A percentile compares a stretch with the other conserved stretches of the same genome.
These are phyloP conservation scores for Streptanthus diversifolius DNA, from an alignment of 345 rosid genomes.

Conservation along the genomic window DNA sequence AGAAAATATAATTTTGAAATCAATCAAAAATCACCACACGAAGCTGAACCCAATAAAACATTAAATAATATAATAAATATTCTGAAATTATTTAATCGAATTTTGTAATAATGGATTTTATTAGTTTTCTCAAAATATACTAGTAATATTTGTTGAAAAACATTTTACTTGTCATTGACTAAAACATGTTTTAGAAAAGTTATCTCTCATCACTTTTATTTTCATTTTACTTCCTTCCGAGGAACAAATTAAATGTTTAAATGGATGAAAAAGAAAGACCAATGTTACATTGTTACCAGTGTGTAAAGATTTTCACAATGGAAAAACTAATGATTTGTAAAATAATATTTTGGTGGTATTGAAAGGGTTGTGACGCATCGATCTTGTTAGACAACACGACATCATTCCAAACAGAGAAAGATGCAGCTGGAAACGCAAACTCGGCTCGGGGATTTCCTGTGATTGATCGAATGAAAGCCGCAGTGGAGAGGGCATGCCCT, in stretches of 20 bases:
- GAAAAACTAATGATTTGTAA: neutral
- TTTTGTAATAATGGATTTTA: neutral
- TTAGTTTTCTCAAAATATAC: neutral
- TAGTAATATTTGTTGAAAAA: neutral
- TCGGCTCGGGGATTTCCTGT: conserved; percentile 57
- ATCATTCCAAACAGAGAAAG: conserved; percentile 51
- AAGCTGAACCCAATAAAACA: neutral
- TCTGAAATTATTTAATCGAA: neutral
- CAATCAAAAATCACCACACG: neutral
- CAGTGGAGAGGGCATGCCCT: conserved; percentile 52
- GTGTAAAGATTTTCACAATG: neutral
- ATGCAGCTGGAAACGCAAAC: conserved; percentile 36
- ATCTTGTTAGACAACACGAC: conserved; percentile 53
- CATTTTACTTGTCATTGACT: neutral
- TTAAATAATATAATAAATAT: neutral
- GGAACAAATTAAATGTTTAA: neutral
- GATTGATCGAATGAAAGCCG: conserved; percentile 54
- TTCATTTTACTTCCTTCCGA: neutral
- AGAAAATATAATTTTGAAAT: neutral
- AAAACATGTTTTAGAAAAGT: neutral
- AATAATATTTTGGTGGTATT: neutral
- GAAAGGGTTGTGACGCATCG: conserved; percentile 73
- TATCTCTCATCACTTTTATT: neutral
- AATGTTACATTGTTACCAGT: neutral
- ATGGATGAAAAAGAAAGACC: neutral